These are phyloP conservation scores for Naegleria gruberi DNA, from an alignment of 208 protist genomes.

Conservation along the genomic window DNA sequence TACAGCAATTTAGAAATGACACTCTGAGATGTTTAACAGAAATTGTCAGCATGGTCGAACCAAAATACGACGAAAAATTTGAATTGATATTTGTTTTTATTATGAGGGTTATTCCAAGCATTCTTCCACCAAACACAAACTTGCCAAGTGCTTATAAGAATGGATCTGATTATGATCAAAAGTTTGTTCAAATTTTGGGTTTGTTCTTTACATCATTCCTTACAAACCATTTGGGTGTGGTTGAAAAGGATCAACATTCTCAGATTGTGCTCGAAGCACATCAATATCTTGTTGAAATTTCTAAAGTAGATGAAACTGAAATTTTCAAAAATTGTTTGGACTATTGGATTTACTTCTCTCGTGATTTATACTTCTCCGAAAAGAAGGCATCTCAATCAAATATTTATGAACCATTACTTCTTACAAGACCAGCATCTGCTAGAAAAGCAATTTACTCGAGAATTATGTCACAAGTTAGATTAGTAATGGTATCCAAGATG, in stretches of 20 bases:
- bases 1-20: conserved; percentile 52
- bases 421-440: neutral
- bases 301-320: conserved; percentile 87
- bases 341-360: conserved; percentile 88
- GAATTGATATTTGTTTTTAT: conserved; percentile 53
- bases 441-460: conserved; percentile 41
- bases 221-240: conserved; percentile 62
- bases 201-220: conserved; percentile 89
- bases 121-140: conserved; percentile 38
- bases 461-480: conserved; percentile 77
- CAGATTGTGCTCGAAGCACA: conserved; percentile 63
- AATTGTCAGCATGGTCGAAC: conserved; percentile 54
- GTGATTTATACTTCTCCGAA: conserved; percentile 1
- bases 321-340: conserved; percentile 99
- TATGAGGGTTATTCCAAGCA: conserved; percentile 40
- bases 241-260: conserved; percentile 67
- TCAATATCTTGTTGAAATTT: conserved; percentile 84
- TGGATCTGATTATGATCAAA: conserved; percentile 50
- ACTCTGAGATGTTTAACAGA: conserved; percentile 75
- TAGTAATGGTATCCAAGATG: conserved; percentile 92
- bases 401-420: neutral
- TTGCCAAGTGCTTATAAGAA: conserved; percentile 46
- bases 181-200: conserved; percentile 75
- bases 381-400: neutral
- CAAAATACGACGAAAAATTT: conserved; percentile 39